A percentile compares a stretch with the other conserved stretches of the same genome.
phyloP scores from a whole-genome alignment of 129 eudicot genomes.

The Lonicera japonica region DNA sequence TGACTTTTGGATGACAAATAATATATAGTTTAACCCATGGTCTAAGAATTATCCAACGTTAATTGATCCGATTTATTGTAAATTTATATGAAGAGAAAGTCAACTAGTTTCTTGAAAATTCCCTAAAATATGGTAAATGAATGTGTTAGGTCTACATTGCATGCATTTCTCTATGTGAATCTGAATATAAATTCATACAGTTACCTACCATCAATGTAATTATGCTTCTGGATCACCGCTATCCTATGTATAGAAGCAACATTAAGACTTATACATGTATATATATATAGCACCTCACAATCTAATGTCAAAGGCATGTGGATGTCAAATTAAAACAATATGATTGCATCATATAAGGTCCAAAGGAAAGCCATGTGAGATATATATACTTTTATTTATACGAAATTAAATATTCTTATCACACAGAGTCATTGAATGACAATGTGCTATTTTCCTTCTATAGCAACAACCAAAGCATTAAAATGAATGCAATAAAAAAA shows the following conservation, averaged over 20 bases:
- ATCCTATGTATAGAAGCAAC: background rate
- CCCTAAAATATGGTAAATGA: too few species aligned
- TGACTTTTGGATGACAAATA: too few species aligned
- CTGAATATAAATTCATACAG: too few species aligned
- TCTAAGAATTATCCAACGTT: too few species aligned
- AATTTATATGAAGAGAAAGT: too few species aligned
- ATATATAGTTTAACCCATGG: too few species aligned
- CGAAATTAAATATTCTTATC: conserved; percentile 25
- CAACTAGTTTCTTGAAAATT: too few species aligned
- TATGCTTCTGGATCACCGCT: background rate
- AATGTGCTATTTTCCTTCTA: conserved; percentile 22
- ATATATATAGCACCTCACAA: background rate
- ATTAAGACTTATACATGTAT: too few species aligned
- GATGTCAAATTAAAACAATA: conserved; percentile 8
- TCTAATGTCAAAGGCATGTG: conserved; percentile 24
- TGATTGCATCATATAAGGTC: conserved; percentile 35
- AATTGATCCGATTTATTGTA: too few species aligned
- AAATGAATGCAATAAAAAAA: background rate
- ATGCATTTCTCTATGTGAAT: too few species aligned
- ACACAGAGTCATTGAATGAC: conserved; percentile 9
- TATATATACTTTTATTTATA: conserved; percentile 12
- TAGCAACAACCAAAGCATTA: conserved; percentile 22
- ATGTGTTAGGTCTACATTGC: too few species aligned
- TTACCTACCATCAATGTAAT: too few species aligned
- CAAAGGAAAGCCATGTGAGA: conserved; percentile 45